phyloP scores from a whole-genome alignment of 2,329 filamentous ascomycete genomes.

The Nectriaceae sp. region DNA sequence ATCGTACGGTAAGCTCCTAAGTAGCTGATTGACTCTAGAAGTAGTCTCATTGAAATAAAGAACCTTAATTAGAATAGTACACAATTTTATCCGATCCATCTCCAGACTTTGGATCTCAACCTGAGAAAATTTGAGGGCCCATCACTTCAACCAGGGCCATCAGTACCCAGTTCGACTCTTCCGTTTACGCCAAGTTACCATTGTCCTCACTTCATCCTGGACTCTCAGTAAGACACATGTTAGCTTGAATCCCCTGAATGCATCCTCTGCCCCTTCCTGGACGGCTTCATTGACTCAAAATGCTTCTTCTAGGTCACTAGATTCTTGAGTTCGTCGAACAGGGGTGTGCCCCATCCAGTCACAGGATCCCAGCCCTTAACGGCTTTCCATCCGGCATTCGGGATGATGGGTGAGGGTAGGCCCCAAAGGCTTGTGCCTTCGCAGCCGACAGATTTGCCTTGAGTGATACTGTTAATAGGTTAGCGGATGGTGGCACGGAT shows the following conservation, averaged over 20 bases:
- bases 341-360: constrained; percentile 48
- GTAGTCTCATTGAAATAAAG: too few species aligned
- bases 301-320: constrained; percentile 15
- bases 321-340: constrained; percentile 38
- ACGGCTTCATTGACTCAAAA: background rate
- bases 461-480: constrained; percentile 33
- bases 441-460: constrained; percentile 36
- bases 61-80: too few species aligned
- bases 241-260: background rate
- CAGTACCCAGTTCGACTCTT: background rate
- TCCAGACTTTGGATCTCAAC: too few species aligned
- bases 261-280: background rate
- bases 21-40: too few species aligned
- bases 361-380: constrained; percentile 39
- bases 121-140: too few species aligned
- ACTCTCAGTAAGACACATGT: too few species aligned
- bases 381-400: constrained; percentile 30
- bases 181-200: too few species aligned
- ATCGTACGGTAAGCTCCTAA: too few species aligned
- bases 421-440: constrained; percentile 27
- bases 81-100: too few species aligned
- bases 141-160: background rate
- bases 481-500: constrained; percentile 4
- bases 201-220: too few species aligned
- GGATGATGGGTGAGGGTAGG: constrained; percentile 27